Evolutionary conservation across 1,284 basidiomycete species (phyloP).

Genomic region (Puccinia hordei): DNA sequence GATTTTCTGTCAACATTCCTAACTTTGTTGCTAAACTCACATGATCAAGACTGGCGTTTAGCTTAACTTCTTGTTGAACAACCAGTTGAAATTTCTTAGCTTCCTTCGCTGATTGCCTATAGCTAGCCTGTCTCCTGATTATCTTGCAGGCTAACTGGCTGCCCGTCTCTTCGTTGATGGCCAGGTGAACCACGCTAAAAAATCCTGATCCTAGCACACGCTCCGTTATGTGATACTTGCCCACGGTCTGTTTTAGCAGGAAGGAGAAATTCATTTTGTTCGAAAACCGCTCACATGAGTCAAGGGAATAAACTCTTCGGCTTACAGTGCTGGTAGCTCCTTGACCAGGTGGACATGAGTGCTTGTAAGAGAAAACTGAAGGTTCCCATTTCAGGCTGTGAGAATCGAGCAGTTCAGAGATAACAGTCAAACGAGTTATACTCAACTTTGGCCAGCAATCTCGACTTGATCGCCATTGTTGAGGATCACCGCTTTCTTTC

Average conservation of each 20-base stretch:
- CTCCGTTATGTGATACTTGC: conserved; percentile 39
- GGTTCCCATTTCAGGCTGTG: background rate
- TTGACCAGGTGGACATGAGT: conserved; percentile 39
- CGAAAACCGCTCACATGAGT: background rate
- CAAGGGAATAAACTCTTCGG: background rate
- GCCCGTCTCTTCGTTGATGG: conserved; percentile 23
- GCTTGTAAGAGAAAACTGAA: conserved; percentile 44
- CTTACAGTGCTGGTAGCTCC: conserved; percentile 12
- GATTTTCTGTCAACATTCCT: background rate
- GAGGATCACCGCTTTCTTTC: conserved; percentile 42
- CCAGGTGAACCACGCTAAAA: conserved; percentile 49
- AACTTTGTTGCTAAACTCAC: conserved; percentile 14
- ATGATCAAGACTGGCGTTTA: conserved; percentile 49
- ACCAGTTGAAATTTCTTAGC: conserved; percentile 35
- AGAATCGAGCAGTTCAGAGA: background rate
- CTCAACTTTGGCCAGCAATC: conserved; percentile 43
- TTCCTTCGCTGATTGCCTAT: conserved; percentile 14
- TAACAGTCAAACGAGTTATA: background rate
- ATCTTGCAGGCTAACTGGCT: conserved; percentile 47
- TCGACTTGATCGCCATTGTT: conserved; percentile 42
- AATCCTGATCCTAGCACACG: conserved; percentile 46
- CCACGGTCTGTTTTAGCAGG: conserved; percentile 13
- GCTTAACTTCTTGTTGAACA: conserved; percentile 34
- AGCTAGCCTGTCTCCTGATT: conserved; percentile 6
- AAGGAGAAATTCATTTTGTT: background rate